A percentile compares a stretch with the other conserved stretches of the same genome.
Conservation (phyloP, 805 yeast genomes). For the Candida chilensis region DNA sequence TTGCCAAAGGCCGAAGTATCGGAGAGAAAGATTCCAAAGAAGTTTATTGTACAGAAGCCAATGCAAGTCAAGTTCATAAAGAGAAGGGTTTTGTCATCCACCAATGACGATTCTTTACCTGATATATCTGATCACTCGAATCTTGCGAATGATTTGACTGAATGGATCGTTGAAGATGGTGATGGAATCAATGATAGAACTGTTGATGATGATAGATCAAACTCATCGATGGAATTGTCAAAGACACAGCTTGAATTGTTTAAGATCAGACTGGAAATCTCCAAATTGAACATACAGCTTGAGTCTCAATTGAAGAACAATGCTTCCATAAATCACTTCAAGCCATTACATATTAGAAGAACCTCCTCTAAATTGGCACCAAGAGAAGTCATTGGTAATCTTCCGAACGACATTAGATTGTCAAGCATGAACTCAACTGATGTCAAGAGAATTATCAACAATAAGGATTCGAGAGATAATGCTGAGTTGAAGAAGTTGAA, state of each 20-base stretch:
- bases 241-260: no score
- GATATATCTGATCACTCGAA: conserved; percentile 40
- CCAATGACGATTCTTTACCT: conserved; percentile 36
- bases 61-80: no score
- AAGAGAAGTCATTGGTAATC: conserved; percentile 25
- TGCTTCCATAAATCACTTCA: no score
- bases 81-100: no score
- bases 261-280: no score
- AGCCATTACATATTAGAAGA: conserved; percentile 30
- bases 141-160: conserved; percentile 32
- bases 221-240: no score
- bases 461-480: conserved; percentile 24
- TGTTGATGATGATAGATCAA: no score
- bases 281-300: no score
- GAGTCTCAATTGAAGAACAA: no score
- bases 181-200: not conserved
- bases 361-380: conserved; percentile 24
- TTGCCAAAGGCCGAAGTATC: no score
- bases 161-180: conserved; percentile 11
- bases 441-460: conserved; percentile 23
- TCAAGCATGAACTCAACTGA: conserved; percentile 37
- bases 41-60: no score
- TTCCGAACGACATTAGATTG: conserved; percentile 14
- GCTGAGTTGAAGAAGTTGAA: conserved; percentile 20
- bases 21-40: no score